Base-by-base conservation (phyloP, 2,329 filamentous ascomycete species). In the Arthrinium phaeospermum region DNA sequence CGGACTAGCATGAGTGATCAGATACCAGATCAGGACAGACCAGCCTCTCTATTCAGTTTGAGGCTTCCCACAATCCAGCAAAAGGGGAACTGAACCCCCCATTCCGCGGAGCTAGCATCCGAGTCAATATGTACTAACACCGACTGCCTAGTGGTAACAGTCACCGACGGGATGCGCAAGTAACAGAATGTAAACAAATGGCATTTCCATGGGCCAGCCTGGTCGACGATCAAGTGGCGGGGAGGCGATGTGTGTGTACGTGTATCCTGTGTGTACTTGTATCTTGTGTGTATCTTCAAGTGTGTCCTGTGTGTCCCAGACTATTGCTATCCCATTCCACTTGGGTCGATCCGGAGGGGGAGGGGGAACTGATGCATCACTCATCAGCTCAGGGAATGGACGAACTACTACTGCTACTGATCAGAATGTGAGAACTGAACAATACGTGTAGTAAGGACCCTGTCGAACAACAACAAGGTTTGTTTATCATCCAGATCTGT, bases 301-400 rank as follows among this genome's bases (percentile, higher is more conserved):
- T n/a, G n/a, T n/a, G 34, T 61, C 57, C 19, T 41, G 57, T 64
- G 34, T 41, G 57, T 61, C 57, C 57, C 30, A 41, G 57, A 64
- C 57, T 64, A 64, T 64, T 64, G 57, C 57, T 14, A 37, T 64
- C 41, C 57, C 57, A 64, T 64, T 64, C 57, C 57, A 41, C 57
- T 64, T 64, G 57, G 57, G 34, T 41, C 57, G 34, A 64, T 64
- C 57, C 34, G 57, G 57, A 64, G 57, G 57, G 57, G 57, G 16
- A 22, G 57, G 53, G 53, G 53, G 16, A 22, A 53, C 12, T 27
- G 13, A 53, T 16, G n/a, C 49, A 53, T 61, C 53, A 30, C 24
- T 57, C 51, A 57, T 27, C 30, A 30, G 13, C 49, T 5, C 30
- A 61, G 34, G 57, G 57, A 64, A 64, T 64, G 34, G 34, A 64